Evolutionary conservation across 1,284 basidiomycete species (phyloP).

Genomic region (Cerioporus squamosus): DNA sequence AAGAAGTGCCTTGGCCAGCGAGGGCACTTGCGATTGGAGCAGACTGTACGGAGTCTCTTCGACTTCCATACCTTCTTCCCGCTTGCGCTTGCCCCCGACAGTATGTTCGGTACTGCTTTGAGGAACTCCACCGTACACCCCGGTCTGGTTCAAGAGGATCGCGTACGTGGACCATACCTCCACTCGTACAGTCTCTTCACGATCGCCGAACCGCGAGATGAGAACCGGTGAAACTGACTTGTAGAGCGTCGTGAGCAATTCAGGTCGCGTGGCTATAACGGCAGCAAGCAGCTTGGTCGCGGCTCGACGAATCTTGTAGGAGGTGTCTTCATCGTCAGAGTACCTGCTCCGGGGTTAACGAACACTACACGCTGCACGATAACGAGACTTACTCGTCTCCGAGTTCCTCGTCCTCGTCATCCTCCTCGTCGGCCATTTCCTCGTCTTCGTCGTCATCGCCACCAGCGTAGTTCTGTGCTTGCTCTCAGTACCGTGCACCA

Average conservation of each 20-base stretch:
- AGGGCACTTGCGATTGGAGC: constrained; percentile 77
- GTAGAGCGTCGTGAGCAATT: constrained; percentile 81
- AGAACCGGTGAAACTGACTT: constrained; percentile 86
- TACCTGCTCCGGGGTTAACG: constrained; percentile 55
- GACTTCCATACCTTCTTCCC: constrained; percentile 77
- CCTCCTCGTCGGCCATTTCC: constrained; percentile 78
- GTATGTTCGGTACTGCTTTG: constrained; percentile 55
- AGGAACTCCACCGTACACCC: constrained; percentile 67
- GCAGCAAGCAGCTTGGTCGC: constrained; percentile 90
- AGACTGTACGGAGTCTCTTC: constrained; percentile 77
- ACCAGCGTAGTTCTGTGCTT: constrained; percentile 82
- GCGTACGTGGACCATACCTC: constrained; percentile 92
- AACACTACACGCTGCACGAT: background rate
- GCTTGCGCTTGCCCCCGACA: constrained; percentile 76
- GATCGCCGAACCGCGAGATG: constrained; percentile 90
- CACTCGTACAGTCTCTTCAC: constrained; percentile 94
- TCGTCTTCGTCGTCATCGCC: constrained; percentile 81
- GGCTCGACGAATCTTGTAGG: constrained; percentile 95
- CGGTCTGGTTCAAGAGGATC: constrained; percentile 81
- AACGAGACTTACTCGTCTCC: constrained; percentile 68
- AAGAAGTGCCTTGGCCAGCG: constrained; percentile 81
- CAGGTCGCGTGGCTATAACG: constrained; percentile 87
- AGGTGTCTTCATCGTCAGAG: constrained; percentile 98
- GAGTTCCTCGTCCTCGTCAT: constrained; percentile 80
- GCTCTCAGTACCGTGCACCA: background rate